These are phyloP conservation scores for Leptomonas seymouri DNA, from an alignment of 208 protist species.

Conservation along the genomic window DNA sequence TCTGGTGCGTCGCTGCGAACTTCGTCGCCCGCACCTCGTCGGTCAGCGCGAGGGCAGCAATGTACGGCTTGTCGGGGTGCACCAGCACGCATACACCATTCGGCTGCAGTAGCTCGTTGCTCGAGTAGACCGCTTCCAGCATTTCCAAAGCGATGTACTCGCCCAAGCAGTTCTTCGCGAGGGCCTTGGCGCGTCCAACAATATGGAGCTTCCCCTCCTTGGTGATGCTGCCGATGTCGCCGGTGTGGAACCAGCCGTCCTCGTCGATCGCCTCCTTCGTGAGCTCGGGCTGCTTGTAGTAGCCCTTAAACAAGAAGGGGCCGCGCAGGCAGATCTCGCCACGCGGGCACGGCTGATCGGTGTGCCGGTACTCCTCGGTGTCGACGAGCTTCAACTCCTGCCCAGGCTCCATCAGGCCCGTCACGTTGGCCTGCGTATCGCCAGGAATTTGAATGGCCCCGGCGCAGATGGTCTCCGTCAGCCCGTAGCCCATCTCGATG, in stretches of 20 bases:
- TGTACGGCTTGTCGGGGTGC: slow-evolving; percentile 80
- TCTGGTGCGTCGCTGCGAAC: slow-evolving; percentile 56
- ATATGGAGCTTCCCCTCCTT: slow-evolving; percentile 70
- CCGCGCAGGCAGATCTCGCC: slow-evolving; percentile 87
- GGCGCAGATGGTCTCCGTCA: slow-evolving; percentile 90
- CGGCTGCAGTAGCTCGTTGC: slow-evolving; percentile 61
- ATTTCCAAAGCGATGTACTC: slow-evolving; percentile 93
- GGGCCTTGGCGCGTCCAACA: slow-evolving; percentile 91
- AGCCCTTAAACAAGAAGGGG: slow-evolving; percentile 86
- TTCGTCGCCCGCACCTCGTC: slow-evolving; percentile 42
- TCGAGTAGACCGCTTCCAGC: slow-evolving; percentile 77
- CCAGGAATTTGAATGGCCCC: slow-evolving; percentile 66
- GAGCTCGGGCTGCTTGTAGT: slow-evolving; percentile 90
- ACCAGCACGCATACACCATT: slow-evolving; percentile 84
- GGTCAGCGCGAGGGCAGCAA: slow-evolving; percentile 57
- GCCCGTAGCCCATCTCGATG: slow-evolving; percentile 78
- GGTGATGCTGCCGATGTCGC: slow-evolving; percentile 81
- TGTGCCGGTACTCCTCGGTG: slow-evolving; percentile 85
- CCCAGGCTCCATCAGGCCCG: slow-evolving; percentile 64
- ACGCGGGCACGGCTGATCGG: slow-evolving; percentile 68
- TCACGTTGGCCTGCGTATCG: slow-evolving; percentile 56
- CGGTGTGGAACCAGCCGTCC: slow-evolving; percentile 93
- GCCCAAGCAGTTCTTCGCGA: slow-evolving; percentile 93
- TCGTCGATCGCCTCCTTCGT: slow-evolving; percentile 85
- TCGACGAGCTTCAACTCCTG: slow-evolving; percentile 94